Base-by-base conservation (phyloP, 768 basidiomycete genomes). In the Agrocybe chaxingu region DNA sequence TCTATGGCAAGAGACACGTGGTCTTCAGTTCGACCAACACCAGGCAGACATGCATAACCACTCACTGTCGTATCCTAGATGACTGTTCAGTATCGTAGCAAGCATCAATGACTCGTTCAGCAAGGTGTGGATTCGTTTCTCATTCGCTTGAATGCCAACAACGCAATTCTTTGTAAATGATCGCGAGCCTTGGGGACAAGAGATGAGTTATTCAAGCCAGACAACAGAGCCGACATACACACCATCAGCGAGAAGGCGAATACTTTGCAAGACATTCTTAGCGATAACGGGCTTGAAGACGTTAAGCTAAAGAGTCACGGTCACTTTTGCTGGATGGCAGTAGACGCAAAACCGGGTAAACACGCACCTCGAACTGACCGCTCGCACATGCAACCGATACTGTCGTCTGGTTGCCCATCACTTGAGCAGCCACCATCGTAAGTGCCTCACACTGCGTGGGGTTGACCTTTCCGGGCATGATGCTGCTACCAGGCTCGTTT, bases 401-500 rank as follows among this genome's bases (percentile, higher is more conserved):
- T 40, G 87, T 70, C 8, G 93, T 94, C 69, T 98, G 90, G 72
- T 98, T 99, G 37, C 97, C 97, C 70, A 98, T 96, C 4, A 98
- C 96, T 68, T 98, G 97, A 0, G 96, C 94, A 37, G 93, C 92
- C 18, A 98, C 93, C 97, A 98, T 98, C 8, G 97, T 98, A 54
- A 98, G 70, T 7, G 97, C 97, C 71, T 99, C 97, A 60, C 97
- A 98, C 66, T 99, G 97, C 4, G 97, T 99, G 8, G 97, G 97
- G 73, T 99, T 99, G 52, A 99, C 97, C 74, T 99, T 98, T 53
- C 97, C 97, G 6, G 95, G 97, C 97, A 99, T 99, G 72, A 99
- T 98, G 51, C 92, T 96, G 63, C 92, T 95, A 42, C 97, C 97
- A 39, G 97, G 97, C 71, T 99, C 97, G 68, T 99, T 99, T 73